Evolutionary conservation across 345 rosid genomes (phyloP).

Genomic region (Noccaea caerulescens): DNA sequence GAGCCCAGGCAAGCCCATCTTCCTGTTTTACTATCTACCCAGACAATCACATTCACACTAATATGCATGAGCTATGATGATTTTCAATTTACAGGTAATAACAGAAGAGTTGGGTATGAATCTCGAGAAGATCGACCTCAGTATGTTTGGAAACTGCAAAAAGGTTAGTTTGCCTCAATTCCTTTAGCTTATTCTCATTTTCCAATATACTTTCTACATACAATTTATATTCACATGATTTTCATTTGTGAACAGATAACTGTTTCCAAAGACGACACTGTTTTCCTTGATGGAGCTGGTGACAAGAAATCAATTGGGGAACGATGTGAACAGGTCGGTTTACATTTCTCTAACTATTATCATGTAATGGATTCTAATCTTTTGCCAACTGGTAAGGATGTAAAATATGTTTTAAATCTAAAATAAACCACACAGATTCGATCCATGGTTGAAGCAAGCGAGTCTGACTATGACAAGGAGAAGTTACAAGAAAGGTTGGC

Average conservation of each 20-base stretch:
- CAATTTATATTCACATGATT: constrained; percentile 14
- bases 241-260: constrained; percentile 53
- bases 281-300: constrained; percentile 95
- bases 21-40: not conserved
- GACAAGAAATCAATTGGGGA: constrained; percentile 84
- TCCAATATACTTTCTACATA: not conserved
- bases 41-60: not conserved
- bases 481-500: constrained; percentile 95
- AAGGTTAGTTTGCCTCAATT: constrained; percentile 54
- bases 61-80: constrained; percentile 9
- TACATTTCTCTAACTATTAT: constrained; percentile 7
- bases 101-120: constrained; percentile 96
- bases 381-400: not conserved
- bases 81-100: constrained; percentile 57
- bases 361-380: not conserved
- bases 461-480: constrained; percentile 95
- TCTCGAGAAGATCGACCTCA: constrained; percentile 83
- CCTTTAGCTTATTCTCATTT: not conserved
- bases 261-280: constrained; percentile 88
- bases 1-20: constrained; percentile 68
- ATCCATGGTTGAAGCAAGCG: constrained; percentile 69
- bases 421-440: constrained; percentile 56
- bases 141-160: constrained; percentile 90
- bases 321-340: constrained; percentile 83
- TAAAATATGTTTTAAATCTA: not conserved